Conservation (phyloP, 495 filamentous ascomycete species). For the Penicillium alfredii region DNA sequence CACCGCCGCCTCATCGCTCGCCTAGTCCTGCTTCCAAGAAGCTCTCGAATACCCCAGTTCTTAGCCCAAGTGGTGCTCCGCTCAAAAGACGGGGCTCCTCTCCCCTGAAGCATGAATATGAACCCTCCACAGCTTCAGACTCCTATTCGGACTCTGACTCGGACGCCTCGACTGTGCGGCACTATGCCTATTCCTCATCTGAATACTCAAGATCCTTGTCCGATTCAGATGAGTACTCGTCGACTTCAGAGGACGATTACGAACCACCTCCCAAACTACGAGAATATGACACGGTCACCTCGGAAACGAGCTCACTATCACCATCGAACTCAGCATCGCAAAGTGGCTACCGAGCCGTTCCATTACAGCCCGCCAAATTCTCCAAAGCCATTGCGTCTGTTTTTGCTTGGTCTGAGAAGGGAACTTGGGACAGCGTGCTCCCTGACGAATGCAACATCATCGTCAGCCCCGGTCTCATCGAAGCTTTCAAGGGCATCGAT, state of each 20-base stretch:
- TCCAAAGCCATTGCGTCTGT: conserved; percentile 69
- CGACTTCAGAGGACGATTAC: conserved; percentile 50
- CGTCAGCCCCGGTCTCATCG: conserved; percentile 78
- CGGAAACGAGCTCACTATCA: conserved; percentile 51
- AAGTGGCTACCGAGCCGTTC: conserved; percentile 53
- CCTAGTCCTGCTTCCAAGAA: conserved; percentile 43
- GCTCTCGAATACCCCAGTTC: conserved; percentile 46
- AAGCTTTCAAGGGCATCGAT: conserved; percentile 60
- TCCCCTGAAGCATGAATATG: conserved; percentile 95
- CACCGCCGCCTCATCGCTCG: conserved; percentile 47
- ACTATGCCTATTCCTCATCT: conserved; percentile 42
- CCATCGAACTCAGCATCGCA: conserved; percentile 77
- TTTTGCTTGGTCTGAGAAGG: conserved; percentile 78
- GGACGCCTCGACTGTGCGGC: conserved; percentile 47
- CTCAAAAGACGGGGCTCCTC: conserved; percentile 75
- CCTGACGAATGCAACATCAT: conserved; percentile 72
- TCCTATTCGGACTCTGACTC: conserved; percentile 43
- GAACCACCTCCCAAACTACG: conserved; percentile 22
- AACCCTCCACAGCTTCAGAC: conserved; percentile 76
- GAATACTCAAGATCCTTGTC: conserved; percentile 38
- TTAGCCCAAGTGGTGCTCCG: conserved; percentile 34
- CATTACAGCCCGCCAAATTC: conserved; percentile 46
- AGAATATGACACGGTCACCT: conserved; percentile 25
- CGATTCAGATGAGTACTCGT: conserved; percentile 38
- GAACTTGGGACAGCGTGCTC: conserved; percentile 73